These are phyloP conservation scores for Fomitopsis betulina DNA, from an alignment of 1,284 basidiomycete species.

Conservation along the genomic window DNA sequence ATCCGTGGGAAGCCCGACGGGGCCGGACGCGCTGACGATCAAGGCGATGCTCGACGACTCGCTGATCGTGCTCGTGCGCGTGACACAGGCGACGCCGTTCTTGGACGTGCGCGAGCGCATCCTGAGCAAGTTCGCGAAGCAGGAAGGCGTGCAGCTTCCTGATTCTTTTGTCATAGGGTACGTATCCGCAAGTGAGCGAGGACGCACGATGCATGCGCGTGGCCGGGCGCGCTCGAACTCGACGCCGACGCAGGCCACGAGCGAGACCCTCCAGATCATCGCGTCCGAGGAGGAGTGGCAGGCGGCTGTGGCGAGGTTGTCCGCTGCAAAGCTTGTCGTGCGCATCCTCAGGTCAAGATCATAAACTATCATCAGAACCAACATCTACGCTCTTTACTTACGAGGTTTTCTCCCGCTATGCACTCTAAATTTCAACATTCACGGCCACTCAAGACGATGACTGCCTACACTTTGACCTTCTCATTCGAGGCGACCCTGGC, in stretches of 20 bases:
- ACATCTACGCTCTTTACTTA: slow-evolving; percentile 27
- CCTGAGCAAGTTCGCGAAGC: slow-evolving; percentile 56
- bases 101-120: slow-evolving; percentile 49
- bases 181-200: slow-evolving; percentile 16
- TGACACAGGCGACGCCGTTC: slow-evolving; percentile 39
- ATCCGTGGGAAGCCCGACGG: slow-evolving; percentile 4
- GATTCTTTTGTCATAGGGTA: slow-evolving; percentile 51
- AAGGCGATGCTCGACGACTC: slow-evolving; percentile 60
- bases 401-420: slow-evolving; percentile 2
- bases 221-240: slow-evolving; percentile 31
- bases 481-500: background rate
- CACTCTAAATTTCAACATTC: slow-evolving; percentile 10
- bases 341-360: slow-evolving; percentile 26
- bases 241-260: slow-evolving; percentile 27
- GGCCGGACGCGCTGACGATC: slow-evolving; percentile 40
- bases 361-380: slow-evolving; percentile 16
- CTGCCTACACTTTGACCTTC: background rate
- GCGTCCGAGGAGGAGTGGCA: slow-evolving; percentile 38
- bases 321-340: slow-evolving; percentile 29
- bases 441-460: slow-evolving; percentile 19
- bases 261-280: slow-evolving; percentile 30
- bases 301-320: slow-evolving; percentile 26
- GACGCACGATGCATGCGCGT: slow-evolving; percentile 12
- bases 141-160: slow-evolving; percentile 50
- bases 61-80: slow-evolving; percentile 54